phyloP scores from a whole-genome alignment of 2,329 filamentous ascomycete species.

The Hyphodiscus sp. region DNA sequence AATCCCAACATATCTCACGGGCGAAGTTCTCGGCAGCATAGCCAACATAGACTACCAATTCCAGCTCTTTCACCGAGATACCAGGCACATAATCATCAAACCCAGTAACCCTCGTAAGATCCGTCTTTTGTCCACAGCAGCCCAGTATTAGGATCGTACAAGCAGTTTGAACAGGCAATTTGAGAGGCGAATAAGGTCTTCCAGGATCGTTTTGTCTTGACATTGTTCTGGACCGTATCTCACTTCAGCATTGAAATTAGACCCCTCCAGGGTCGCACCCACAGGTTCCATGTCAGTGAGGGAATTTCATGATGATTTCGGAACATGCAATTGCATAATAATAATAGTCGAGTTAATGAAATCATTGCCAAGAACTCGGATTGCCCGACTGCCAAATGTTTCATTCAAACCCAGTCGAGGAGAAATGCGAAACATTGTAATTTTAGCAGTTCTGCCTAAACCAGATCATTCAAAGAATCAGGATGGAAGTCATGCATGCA shows the following conservation, averaged over 20 bases:
- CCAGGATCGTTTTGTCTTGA: neutral
- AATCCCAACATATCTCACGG: neutral
- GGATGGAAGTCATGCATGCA: neutral
- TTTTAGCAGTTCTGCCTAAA: neutral
- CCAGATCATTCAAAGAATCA: neutral
- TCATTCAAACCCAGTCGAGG: neutral
- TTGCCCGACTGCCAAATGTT: no score
- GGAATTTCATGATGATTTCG: neutral
- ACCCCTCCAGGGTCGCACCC: neutral
- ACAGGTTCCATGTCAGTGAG: neutral
- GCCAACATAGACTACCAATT: neutral
- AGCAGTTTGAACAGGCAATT: neutral
- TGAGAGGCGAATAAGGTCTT: neutral
- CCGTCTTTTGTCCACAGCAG: neutral
- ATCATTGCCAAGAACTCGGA: no score
- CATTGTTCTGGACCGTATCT: neutral
- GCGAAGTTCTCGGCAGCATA: neutral
- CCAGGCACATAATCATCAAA: neutral
- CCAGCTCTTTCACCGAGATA: neutral
- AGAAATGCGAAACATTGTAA: neutral
- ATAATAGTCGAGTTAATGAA: no score
- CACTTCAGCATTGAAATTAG: neutral
- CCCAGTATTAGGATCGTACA: neutral
- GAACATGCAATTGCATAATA: neutral
- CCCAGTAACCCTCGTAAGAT: neutral